Evolutionary conservation across 257 asterid genomes (phyloP), one percentile per base, ranked within the genome.

Genomic region (Plantago elongata): DNA sequence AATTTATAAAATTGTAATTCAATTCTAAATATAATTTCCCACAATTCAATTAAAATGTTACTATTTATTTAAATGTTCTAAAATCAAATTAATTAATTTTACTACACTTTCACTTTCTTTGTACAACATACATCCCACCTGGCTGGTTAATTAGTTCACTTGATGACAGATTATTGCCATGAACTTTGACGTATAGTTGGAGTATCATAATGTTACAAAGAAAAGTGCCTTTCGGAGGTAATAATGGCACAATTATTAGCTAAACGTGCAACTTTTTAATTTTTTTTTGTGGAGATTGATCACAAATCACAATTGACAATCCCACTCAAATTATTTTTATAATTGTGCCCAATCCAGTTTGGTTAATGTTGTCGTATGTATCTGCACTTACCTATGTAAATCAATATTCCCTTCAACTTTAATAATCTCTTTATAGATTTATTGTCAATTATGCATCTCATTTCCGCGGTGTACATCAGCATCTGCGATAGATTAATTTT

Each of bases 201-300:
- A n/a, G 37, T 44, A 13, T 12, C 27, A 57, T 17, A 46, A 30
- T 65, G 45, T 72, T 34, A 34, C 30, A 75, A 72, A 44, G 77
- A 51, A 77, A 69, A 68, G 78, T 72, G 69, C 72, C 95, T 85
- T 85, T 85, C 83, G 72, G 87, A 62, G 71, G 80, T 78, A 72
- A 88, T 88, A 76, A 88, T 85, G 78, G 86, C 90, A 78, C 90
- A 88, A 88, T 88, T 85, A 88, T 88, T 83, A 67, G 65, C 69
- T 65, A 79, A 71, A 76, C 74, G 79, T 78, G 82, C 86, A 66
- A 37, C 34, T 60, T 71, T 65, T 69, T 81, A 2, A 44, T 44
- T 75, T n/a, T n/a, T n/a, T n/a, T n/a, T n/a, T n/a, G n/a, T n/a
- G n/a, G n/a, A n/a, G n/a, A n/a, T n/a, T n/a, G n/a, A n/a, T n/a